Conservation (phyloP, 106 monocot species). For the Dendrobium nobile region DNA sequence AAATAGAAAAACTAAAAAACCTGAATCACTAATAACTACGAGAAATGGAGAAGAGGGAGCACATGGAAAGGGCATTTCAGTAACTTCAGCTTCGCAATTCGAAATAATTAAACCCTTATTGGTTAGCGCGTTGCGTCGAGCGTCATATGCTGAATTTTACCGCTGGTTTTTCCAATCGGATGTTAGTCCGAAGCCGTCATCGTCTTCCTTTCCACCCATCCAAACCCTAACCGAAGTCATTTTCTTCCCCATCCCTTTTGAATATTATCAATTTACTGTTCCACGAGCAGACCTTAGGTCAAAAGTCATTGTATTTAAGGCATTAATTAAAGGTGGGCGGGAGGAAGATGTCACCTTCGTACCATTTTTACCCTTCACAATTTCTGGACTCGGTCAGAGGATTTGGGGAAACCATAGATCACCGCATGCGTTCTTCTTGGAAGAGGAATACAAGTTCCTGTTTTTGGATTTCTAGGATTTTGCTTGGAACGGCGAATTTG, state of each 20-base stretch:
- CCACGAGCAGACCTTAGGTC: not conserved
- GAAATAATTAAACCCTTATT: no score
- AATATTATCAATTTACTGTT: not conserved
- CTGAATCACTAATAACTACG: no score
- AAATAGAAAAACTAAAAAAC: no score
- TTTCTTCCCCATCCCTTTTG: not conserved
- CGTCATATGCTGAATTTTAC: not conserved
- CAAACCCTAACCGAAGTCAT: not conserved
- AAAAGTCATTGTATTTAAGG: not conserved
- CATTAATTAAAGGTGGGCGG: not conserved
- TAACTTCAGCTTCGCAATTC: no score
- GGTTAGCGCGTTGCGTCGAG: no score
- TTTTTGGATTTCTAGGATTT: slow-evolving; percentile 3
- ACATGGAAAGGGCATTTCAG: no score
- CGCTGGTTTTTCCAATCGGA: not conserved
- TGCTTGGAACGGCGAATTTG: slow-evolving; percentile 1
- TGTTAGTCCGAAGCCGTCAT: not conserved
- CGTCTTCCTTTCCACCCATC: not conserved
- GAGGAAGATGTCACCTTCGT: not conserved
- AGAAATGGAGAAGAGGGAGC: no score
- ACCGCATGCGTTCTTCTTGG: not conserved
- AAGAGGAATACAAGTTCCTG: not conserved
- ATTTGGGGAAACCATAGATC: not conserved
- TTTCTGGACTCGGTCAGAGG: not conserved
- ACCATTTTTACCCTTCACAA: not conserved